Percentiles rank a stretch among this genome's conserved stretches.
phyloP scores from a whole-genome alignment of 768 basidiomycete genomes.

The Pulveroboletus sp. region DNA sequence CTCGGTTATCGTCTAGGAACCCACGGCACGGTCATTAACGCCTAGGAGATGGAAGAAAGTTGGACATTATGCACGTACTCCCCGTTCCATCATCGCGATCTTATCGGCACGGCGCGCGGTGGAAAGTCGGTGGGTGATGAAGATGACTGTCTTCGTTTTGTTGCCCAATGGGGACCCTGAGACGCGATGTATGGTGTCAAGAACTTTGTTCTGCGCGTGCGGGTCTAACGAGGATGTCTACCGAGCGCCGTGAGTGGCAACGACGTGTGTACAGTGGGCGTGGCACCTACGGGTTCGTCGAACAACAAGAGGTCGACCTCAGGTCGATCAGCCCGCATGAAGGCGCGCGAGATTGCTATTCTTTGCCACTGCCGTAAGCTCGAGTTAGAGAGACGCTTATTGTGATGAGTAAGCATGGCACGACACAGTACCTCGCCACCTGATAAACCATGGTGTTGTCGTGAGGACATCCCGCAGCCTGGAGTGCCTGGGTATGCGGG shows the following conservation, averaged over 20 bases:
- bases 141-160: slow-evolving; percentile 67
- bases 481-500: slow-evolving; percentile 28
- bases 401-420: slow-evolving; percentile 12
- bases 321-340: slow-evolving; percentile 75
- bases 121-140: slow-evolving; percentile 79
- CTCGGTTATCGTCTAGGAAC: slow-evolving; percentile 60
- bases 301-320: slow-evolving; percentile 77
- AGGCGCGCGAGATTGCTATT: slow-evolving; percentile 80
- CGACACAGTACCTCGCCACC: slow-evolving; percentile 71
- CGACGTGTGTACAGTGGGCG: slow-evolving; percentile 1
- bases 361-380: slow-evolving; percentile 66
- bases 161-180: slow-evolving; percentile 53
- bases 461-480: slow-evolving; percentile 29
- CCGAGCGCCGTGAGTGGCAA: not conserved
- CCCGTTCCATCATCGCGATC: slow-evolving; percentile 81
- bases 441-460: slow-evolving; percentile 61
- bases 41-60: slow-evolving; percentile 5
- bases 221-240: slow-evolving; percentile 80
- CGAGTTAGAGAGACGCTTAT: slow-evolving; percentile 9
- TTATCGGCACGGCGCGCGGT: slow-evolving; percentile 82
- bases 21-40: slow-evolving; percentile 20
- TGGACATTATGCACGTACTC: slow-evolving; percentile 36
- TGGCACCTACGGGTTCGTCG: slow-evolving; percentile 69
- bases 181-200: slow-evolving; percentile 66
- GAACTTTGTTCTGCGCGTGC: slow-evolving; percentile 74